Conservation (phyloP, 495 filamentous ascomycete species). For the Margaritispora aquatica region DNA sequence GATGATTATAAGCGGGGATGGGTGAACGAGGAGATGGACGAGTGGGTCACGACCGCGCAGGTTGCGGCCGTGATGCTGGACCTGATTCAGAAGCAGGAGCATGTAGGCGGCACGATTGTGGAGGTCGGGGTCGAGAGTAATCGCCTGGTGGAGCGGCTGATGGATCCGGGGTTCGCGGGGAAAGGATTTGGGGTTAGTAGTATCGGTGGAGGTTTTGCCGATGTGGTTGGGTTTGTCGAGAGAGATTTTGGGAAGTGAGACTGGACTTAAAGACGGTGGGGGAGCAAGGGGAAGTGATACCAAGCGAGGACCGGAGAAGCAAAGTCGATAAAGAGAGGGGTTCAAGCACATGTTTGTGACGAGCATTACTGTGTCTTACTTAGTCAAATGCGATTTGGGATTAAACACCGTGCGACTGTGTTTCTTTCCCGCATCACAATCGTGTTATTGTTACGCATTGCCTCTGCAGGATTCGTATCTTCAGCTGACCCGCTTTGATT, state of each 20-base stretch:
- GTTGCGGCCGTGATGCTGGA: slow-evolving; percentile 60
- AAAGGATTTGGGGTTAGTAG: slow-evolving; percentile 8
- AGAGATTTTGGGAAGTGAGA: not conserved
- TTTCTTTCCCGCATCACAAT: no score
- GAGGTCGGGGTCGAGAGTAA: slow-evolving; percentile 49
- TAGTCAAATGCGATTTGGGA: no score
- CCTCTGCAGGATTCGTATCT: no score
- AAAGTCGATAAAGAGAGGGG: no score
- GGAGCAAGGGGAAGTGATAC: no score
- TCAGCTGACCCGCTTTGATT: no score
- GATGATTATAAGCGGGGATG: slow-evolving; percentile 59
- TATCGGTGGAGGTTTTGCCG: not conserved
- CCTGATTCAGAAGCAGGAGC: slow-evolving; percentile 43
- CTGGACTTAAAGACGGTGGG: not conserved
- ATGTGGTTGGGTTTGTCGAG: not conserved
- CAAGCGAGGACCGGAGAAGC: no score
- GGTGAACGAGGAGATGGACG: slow-evolving; percentile 30
- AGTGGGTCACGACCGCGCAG: slow-evolving; percentile 58
- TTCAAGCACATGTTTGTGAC: no score
- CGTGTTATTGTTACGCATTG: no score
- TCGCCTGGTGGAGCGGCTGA: slow-evolving; percentile 43
- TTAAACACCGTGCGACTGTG: no score
- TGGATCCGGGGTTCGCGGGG: slow-evolving; percentile 51
- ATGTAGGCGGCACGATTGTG: slow-evolving; percentile 42
- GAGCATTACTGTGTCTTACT: no score